A percentile compares a stretch with the other conserved stretches of the same genome.
phyloP scores from a whole-genome alignment of 176 grass and related monocot genomes.

The Miscanthus lutarioriparius region DNA sequence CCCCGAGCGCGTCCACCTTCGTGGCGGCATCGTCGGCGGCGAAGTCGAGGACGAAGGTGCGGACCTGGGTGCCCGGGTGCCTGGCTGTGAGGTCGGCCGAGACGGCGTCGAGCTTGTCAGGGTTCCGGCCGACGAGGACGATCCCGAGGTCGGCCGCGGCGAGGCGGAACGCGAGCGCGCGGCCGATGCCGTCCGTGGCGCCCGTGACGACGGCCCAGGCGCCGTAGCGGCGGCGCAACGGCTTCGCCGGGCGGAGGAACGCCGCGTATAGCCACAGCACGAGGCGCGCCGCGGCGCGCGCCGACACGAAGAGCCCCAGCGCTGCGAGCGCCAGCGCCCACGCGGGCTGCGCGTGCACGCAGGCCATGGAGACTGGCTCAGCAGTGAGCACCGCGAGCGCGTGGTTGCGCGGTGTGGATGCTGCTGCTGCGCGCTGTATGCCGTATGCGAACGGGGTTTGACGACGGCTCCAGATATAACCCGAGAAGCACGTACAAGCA shows the following conservation, averaged over 20 bases:
- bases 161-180: slow-evolving; percentile 57
- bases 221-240: slow-evolving; percentile 60
- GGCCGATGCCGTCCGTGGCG: slow-evolving; percentile 76
- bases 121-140: slow-evolving; percentile 72
- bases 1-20: slow-evolving; percentile 42
- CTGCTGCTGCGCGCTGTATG: too few relatives aligned
- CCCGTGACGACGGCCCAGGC: slow-evolving; percentile 81
- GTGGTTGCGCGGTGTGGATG: too few relatives aligned
- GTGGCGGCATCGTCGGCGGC: slow-evolving; percentile 31
- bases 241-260: slow-evolving; percentile 66
- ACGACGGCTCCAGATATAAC: background rate
- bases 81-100: slow-evolving; percentile 19
- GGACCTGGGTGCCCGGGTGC: slow-evolving; percentile 34
- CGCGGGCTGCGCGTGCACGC: slow-evolving; percentile 16
- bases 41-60: slow-evolving; percentile 71
- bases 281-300: slow-evolving; percentile 31
- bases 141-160: slow-evolving; percentile 51
- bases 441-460: background rate
- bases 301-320: slow-evolving; percentile 44
- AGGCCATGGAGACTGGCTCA: background rate
- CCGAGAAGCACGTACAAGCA: background rate
- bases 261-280: slow-evolving; percentile 51
- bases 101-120: slow-evolving; percentile 62
- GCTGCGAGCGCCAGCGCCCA: slow-evolving; percentile 54
- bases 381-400: too few relatives aligned